Base-by-base conservation (phyloP, 768 basidiomycete genomes). In the Agaricus blazei region DNA sequence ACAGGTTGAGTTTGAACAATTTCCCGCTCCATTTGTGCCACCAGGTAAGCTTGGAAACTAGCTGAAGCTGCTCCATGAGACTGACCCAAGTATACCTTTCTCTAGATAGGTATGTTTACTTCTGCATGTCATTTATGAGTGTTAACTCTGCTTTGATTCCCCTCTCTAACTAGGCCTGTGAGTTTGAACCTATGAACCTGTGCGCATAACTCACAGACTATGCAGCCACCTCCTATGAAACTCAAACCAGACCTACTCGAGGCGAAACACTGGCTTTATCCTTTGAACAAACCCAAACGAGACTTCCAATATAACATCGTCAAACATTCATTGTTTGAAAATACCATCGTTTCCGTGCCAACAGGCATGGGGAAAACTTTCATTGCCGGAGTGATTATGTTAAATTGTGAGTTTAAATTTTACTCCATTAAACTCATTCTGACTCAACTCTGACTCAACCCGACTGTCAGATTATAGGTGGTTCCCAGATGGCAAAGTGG, bases 341-440 rank as follows among this genome's bases (percentile, higher is more conserved):
- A 99, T 65, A 90, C 92, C 6, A 80, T 99, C 7, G 94, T 98
- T 28, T 89, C 94, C 0, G 73, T 99, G 12, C 97, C 97, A 1
- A 99, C 97, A 0, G 97, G 97, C 44, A 74, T 98, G 11, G 97
- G 97, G 14, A 99, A 99, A 72, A 99, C 97, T 0, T 98, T 99
- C 64, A 89, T 99, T 57, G 97, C 97, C 3, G 94, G 96, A 1
- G 93, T 92, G 2, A 81, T 99, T 23, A 98, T 99, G 96, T 72
- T 95, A 28, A 96, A 95, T 64, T 96, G 93, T 93, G 63, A 41
- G 69, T 64, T 6, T 29, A 23, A 1, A 9, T 45, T 15, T 42
- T 28, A 48, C 26, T 51, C 23, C 38, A 15, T 24, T 55, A 28
- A 37, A 47, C 43, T 38, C 23, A 43, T 53, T 40, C 29, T 59